Percentiles rank a stretch among this genome's conserved stretches.
Conservation (phyloP, 2,329 filamentous ascomycete genomes). For the Aspergillus ochraceoroseus region DNA sequence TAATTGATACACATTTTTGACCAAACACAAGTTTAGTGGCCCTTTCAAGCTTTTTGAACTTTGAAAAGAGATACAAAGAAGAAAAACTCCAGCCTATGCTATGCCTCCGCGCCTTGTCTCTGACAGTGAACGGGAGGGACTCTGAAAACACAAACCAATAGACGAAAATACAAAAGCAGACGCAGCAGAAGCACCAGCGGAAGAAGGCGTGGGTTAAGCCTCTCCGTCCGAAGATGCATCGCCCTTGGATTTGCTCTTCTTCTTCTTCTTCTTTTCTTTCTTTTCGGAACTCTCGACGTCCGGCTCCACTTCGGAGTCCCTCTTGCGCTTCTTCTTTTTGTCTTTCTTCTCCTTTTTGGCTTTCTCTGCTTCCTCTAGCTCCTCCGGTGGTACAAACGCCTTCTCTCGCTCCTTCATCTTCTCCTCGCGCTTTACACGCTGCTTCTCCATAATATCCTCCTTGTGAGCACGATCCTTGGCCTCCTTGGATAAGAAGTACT, state of each 20-base stretch:
- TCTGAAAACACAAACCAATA: slow-evolving; percentile 11
- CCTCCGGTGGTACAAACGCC: slow-evolving; percentile 82
- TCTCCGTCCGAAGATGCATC: slow-evolving; percentile 24
- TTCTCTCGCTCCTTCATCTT: slow-evolving; percentile 78
- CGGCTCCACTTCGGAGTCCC: slow-evolving; percentile 33
- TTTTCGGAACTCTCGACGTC: slow-evolving; percentile 43
- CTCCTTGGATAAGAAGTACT: slow-evolving; percentile 92
- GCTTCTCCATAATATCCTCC: slow-evolving; percentile 76
- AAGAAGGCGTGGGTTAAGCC: slow-evolving; percentile 19
- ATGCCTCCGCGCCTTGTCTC: slow-evolving; percentile 34
- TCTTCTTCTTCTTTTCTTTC: slow-evolving; percentile 58
- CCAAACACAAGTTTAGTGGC: slow-evolving; percentile 3
- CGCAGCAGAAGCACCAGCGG: slow-evolving; percentile 9
- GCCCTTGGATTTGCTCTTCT: slow-evolving; percentile 39
- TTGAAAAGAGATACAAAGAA: slow-evolving; percentile 6
- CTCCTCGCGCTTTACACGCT: slow-evolving; percentile 81
- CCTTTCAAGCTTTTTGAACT: neutral
- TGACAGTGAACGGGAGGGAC: slow-evolving; percentile 10
- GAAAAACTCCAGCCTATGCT: slow-evolving; percentile 38
- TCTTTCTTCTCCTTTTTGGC: slow-evolving; percentile 46
- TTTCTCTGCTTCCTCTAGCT: slow-evolving; percentile 54
- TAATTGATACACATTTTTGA: slow-evolving; percentile 6
- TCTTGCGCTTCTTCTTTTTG: slow-evolving; percentile 44
- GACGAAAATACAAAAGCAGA: slow-evolving; percentile 17
- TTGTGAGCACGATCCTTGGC: slow-evolving; percentile 79